A percentile compares a stretch with the other conserved stretches of the same genome.
These are phyloP conservation scores for Pleurostoma richardsiae DNA, from an alignment of 2,329 filamentous ascomycete genomes.

Conservation along the genomic window DNA sequence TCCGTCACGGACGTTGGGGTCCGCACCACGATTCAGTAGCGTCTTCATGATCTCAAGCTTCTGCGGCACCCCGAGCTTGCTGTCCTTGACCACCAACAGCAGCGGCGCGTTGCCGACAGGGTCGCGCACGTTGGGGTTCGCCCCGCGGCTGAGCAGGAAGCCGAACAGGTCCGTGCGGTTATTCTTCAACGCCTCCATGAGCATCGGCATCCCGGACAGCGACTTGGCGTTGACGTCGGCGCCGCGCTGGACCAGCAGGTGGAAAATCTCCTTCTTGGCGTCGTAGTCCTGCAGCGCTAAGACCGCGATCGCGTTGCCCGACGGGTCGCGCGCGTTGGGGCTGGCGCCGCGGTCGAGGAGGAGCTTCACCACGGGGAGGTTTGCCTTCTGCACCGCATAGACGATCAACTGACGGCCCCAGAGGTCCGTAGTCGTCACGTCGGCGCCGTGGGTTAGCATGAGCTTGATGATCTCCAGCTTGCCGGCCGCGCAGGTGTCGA, in stretches of 20 bases:
- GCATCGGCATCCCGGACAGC: slow-evolving; percentile 16
- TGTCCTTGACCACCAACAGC: neutral
- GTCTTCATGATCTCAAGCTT: slow-evolving; percentile 11
- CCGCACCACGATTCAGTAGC: slow-evolving; percentile 22
- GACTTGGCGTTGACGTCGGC: slow-evolving; percentile 22
- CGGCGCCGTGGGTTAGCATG: slow-evolving; percentile 23
- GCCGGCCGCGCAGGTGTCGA: slow-evolving; percentile 8
- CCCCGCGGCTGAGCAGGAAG: slow-evolving; percentile 21
- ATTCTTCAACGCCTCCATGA: slow-evolving; percentile 13
- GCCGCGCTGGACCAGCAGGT: slow-evolving; percentile 21
- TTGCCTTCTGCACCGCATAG: slow-evolving; percentile 7
- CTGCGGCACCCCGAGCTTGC: slow-evolving; percentile 3
- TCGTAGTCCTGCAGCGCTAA: slow-evolving; percentile 20
- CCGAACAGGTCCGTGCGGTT: slow-evolving; percentile 17
- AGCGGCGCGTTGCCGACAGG: slow-evolving; percentile 10
- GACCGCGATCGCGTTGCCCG: slow-evolving; percentile 20
- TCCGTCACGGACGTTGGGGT: slow-evolving; percentile 11
- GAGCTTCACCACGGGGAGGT: slow-evolving; percentile 19
- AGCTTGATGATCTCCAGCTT: slow-evolving; percentile 10
- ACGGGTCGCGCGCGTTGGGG: slow-evolving; percentile 14
- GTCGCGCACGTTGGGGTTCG: slow-evolving; percentile 14
- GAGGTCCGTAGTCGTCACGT: slow-evolving; percentile 16
- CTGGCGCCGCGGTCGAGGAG: slow-evolving; percentile 24
- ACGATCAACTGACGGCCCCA: slow-evolving; percentile 7
- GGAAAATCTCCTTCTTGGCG: slow-evolving; percentile 18